phyloP scores from a whole-genome alignment of 306 rosid genomes.

The Vigna unguiculata region DNA sequence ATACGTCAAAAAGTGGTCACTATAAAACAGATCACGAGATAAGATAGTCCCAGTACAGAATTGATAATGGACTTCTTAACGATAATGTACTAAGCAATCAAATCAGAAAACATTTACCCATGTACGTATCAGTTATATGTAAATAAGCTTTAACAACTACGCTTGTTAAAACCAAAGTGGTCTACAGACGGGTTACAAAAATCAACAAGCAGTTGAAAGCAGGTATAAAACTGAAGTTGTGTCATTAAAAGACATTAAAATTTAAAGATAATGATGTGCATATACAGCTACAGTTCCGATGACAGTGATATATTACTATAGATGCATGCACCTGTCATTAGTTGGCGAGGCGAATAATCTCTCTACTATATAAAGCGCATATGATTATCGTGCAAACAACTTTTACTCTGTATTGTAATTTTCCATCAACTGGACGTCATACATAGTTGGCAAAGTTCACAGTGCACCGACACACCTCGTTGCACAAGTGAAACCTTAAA shows the following conservation, averaged over 20 bases:
- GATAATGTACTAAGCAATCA: slow-evolving; percentile 19
- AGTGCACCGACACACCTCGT: not conserved
- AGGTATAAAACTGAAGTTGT: not conserved
- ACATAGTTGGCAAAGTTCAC: not conserved
- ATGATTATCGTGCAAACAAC: not conserved
- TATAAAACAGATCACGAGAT: not conserved
- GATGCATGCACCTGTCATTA: not conserved
- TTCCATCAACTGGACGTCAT: not conserved
- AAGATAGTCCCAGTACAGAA: slow-evolving; percentile 17
- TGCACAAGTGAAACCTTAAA: not conserved
- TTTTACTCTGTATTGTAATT: not conserved
- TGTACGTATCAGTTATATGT: not conserved
- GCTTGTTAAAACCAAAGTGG: slow-evolving; percentile 20
- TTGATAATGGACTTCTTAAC: slow-evolving; percentile 6
- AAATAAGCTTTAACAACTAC: not conserved
- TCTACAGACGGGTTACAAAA: not conserved
- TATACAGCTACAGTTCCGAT: slow-evolving; percentile 23
- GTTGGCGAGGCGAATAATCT: not conserved
- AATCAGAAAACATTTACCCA: not conserved
- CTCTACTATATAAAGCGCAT: not conserved
- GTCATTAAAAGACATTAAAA: not conserved
- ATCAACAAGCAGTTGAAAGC: not conserved
- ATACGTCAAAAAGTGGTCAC: slow-evolving; percentile 21
- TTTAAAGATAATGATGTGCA: slow-evolving; percentile 24
- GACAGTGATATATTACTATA: not conserved